Base-by-base conservation (phyloP, 768 basidiomycete genomes). In the Mrakia frigida region DNA sequence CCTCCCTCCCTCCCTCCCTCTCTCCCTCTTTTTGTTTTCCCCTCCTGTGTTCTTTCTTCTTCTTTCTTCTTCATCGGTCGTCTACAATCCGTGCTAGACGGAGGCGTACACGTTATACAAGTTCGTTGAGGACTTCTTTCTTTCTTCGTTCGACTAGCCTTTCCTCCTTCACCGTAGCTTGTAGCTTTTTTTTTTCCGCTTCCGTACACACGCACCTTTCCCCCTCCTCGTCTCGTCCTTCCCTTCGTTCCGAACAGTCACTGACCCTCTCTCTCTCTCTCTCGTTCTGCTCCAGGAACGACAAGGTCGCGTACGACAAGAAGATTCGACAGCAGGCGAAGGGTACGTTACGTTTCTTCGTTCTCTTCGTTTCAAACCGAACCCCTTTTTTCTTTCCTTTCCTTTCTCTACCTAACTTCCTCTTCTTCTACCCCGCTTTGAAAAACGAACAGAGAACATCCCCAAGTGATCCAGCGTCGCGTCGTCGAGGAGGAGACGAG, bases 71-170 rank as follows among this genome's bases (percentile, higher is more conserved):
- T 70, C 65, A 39, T 70, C 69, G 50, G 43, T 31, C 35, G 28
- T 53, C 31, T 53, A 16, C 11, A n/a, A 28, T 53, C 53, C 53
- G 46, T 53, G 18, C 53, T 65, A 74, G 73, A 74, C 73, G 41
- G 97, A 98, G 80, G 97, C 97, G 21, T 98, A 98, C 84, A 95
- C 93, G 46, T 92, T 97, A 91, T 98, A 94, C 88, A 98, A 97
- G 95, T 96, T 80, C n/a, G n/a, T n/a, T n/a, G n/a, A 81, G 94
- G 85, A 31, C n/a, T 31, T 23, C 33, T 60, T 50, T 18, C 43
- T 46, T 43, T 18, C 21, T n/a, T 46, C 41, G 14, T 25, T 37
- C 46, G 10, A 11, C 61, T n/a, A 39, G 1, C 28, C 25, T 14
- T 6, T 16, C 69, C 41, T 52, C 50, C 18, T 31, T 69, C 46